Conservation (phyloP, 2,329 filamentous ascomycete genomes). For the Sordariomycetes sp. region DNA sequence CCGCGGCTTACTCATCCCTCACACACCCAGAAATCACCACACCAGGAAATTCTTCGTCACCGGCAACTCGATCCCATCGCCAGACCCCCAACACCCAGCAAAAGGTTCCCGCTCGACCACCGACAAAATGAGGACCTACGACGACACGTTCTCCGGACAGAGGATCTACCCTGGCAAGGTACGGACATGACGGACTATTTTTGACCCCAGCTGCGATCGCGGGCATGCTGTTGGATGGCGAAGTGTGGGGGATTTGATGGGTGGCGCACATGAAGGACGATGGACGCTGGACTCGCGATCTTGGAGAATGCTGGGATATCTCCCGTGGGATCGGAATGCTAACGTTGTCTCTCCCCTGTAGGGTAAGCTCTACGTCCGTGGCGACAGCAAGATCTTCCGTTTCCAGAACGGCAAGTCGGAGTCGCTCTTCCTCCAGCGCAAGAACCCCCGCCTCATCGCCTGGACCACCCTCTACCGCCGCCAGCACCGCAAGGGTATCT, state of each 20-base stretch:
- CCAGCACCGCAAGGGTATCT: constrained; percentile 99
- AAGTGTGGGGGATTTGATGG: neutral
- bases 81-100: constrained; percentile 2
- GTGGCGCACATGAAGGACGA: neutral
- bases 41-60: constrained; percentile 2
- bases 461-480: constrained; percentile 98
- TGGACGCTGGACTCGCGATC: neutral
- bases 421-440: constrained; percentile 99
- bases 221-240: neutral
- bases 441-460: constrained; percentile 98
- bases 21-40: constrained; percentile 5
- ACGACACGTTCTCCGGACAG: constrained; percentile 52
- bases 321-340: neutral
- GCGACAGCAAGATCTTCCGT: constrained; percentile 99
- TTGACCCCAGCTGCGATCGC: neutral
- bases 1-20: constrained; percentile 3
- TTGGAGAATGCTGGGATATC: neutral
- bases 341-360: constrained; percentile 24
- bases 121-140: constrained; percentile 46
- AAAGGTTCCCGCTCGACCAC: constrained; percentile 1
- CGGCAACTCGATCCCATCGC: neutral
- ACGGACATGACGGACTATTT: constrained; percentile 16
- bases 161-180: constrained; percentile 58
- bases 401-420: constrained; percentile 99
- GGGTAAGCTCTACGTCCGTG: constrained; percentile 99